A percentile compares a stretch with the other conserved stretches of the same genome.
phyloP scores from a whole-genome alignment of 257 asterid genomes.

The Nicotiana obtusifolia region DNA sequence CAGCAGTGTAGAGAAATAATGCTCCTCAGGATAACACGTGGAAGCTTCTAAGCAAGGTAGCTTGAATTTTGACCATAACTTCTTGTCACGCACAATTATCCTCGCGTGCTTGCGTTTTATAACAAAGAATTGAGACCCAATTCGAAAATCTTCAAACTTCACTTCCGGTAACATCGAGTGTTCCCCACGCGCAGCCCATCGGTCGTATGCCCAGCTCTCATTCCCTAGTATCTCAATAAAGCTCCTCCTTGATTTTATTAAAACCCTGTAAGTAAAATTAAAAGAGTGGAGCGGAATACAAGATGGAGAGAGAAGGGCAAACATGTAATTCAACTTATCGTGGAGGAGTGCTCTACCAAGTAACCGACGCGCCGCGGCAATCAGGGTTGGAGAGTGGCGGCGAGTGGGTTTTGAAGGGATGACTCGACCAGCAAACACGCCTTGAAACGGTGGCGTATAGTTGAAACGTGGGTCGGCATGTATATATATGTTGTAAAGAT shows the following conservation, averaged over 20 bases:
- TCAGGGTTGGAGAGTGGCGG: constrained; percentile 57
- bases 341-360: constrained; percentile 61
- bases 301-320: constrained; percentile 58
- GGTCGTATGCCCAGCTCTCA: constrained; percentile 55
- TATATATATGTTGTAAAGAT: constrained; percentile 51
- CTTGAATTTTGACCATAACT: constrained; percentile 65
- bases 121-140: constrained; percentile 78
- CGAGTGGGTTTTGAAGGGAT: constrained; percentile 60
- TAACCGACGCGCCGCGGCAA: constrained; percentile 59
- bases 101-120: constrained; percentile 59
- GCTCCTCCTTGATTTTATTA: constrained; percentile 37
- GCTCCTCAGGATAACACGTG: constrained; percentile 90
- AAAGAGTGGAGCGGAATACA: constrained; percentile 66
- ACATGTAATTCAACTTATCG: constrained; percentile 58
- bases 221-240: constrained; percentile 50
- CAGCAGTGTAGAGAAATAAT: constrained; percentile 67
- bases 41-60: constrained; percentile 38
- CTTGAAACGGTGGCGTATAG: constrained; percentile 34
- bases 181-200: constrained; percentile 91
- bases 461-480: constrained; percentile 52
- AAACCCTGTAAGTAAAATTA: constrained; percentile 25
- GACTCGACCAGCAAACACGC: constrained; percentile 45
- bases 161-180: constrained; percentile 65
- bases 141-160: constrained; percentile 46
- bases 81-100: constrained; percentile 42